Evolutionary conservation across 805 yeast genomes (phyloP).

Genomic region (Metschnikowia bowlesiae): DNA sequence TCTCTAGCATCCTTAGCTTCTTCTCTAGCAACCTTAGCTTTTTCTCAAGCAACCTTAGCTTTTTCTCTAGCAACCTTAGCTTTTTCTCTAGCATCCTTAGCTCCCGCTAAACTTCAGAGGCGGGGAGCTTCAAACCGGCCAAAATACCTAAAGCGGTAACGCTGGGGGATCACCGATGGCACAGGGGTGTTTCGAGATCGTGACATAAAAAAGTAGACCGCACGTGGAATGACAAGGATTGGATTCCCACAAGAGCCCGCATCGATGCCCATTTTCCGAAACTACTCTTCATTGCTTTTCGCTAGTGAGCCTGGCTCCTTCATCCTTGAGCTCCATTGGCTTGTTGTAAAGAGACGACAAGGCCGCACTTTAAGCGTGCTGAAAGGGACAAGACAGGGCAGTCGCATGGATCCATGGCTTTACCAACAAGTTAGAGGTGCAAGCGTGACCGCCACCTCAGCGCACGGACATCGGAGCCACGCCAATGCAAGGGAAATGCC

Average conservation of each 20-base stretch:
- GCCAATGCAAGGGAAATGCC: conserved; percentile 51
- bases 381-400: conserved; percentile 53
- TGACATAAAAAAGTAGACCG: conserved; percentile 28
- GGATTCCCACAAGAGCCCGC: conserved; percentile 35
- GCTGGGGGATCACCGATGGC: conserved; percentile 39
- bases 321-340: conserved; percentile 61
- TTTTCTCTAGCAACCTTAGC: conserved; percentile 18
- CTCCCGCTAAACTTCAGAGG: conserved; percentile 24
- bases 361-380: conserved; percentile 42
- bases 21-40: conserved; percentile 26
- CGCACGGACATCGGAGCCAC: conserved; percentile 44
- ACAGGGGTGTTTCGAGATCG: conserved; percentile 23
- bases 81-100: conserved; percentile 23
- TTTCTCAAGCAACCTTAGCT: conserved; percentile 16
- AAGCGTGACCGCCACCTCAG: conserved; percentile 56
- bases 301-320: conserved; percentile 52
- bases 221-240: conserved; percentile 35
- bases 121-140: conserved; percentile 32
- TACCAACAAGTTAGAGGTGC: conserved; percentile 53
- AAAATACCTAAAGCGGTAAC: conserved; percentile 32
- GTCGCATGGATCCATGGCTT: conserved; percentile 52
- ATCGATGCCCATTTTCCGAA: conserved; percentile 43
- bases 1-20: conserved; percentile 5
- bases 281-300: conserved; percentile 62
- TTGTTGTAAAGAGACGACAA: conserved; percentile 43